A percentile compares a stretch with the other conserved stretches of the same genome.
These are phyloP conservation scores for Funneliformis geosporum DNA, from an alignment of 192 early-diverging fungal genomes.

Conservation along the genomic window DNA sequence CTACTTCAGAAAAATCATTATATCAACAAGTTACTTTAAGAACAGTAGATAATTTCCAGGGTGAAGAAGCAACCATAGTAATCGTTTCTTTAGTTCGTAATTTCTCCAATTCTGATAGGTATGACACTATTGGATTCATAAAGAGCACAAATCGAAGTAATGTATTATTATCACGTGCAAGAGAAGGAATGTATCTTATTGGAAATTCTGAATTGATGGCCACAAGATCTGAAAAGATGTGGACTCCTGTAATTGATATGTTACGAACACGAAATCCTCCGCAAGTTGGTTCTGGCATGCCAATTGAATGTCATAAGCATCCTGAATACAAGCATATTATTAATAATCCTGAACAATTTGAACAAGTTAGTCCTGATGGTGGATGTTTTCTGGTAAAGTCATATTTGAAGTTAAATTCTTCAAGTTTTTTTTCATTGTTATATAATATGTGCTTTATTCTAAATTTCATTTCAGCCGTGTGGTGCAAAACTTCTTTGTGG, in stretches of 20 bases:
- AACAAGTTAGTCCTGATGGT: constrained; percentile 49
- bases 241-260: constrained; percentile 46
- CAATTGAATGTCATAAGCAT: constrained; percentile 52
- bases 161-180: constrained; percentile 56
- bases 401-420: no score
- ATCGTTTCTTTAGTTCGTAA: constrained; percentile 20
- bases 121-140: constrained; percentile 52
- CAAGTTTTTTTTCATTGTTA: no score
- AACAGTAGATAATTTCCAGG: constrained; percentile 52
- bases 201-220: constrained; percentile 31
- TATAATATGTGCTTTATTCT: no score
- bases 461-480: constrained; percentile 36
- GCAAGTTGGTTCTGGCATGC: constrained; percentile 43
- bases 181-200: constrained; percentile 58
- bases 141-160: constrained; percentile 58
- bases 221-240: constrained; percentile 32
- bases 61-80: constrained; percentile 47
- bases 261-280: constrained; percentile 31
- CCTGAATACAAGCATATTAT: constrained; percentile 39
- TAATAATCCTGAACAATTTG: constrained; percentile 33
- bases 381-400: constrained; percentile 38
- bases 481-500: constrained; percentile 48
- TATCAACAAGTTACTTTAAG: constrained; percentile 38
- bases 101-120: constrained; percentile 35
- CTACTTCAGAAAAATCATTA: background rate